Evolutionary conservation across 2,329 filamentous ascomycete genomes (phyloP).

Genomic region (Endocalyx cinctus): DNA sequence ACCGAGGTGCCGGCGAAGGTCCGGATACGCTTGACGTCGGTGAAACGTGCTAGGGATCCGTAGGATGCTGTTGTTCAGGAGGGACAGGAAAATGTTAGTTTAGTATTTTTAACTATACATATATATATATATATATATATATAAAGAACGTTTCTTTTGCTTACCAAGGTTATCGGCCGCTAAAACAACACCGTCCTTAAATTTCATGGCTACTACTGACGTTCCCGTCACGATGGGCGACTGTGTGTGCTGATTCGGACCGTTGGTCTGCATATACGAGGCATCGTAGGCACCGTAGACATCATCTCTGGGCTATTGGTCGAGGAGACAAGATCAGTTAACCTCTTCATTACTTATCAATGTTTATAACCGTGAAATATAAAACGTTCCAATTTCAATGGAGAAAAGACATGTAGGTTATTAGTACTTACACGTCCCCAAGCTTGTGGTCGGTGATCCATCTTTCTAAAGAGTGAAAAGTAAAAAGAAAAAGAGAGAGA

Average conservation of each 20-base stretch:
- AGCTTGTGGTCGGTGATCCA: slow-evolving; percentile 70
- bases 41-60: slow-evolving; percentile 93
- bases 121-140: slow-evolving; percentile 1
- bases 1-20: slow-evolving; percentile 79
- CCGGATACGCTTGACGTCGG: slow-evolving; percentile 91
- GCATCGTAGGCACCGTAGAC: slow-evolving; percentile 91
- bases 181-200: slow-evolving; percentile 92
- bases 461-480: too few species aligned
- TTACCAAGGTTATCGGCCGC: slow-evolving; percentile 93
- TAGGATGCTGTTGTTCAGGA: slow-evolving; percentile 73
- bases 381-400: too few species aligned
- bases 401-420: too few species aligned
- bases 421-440: slow-evolving; percentile 62
- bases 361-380: slow-evolving; percentile 4
- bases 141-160: slow-evolving; percentile 17
- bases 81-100: slow-evolving; percentile 6
- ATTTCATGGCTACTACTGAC: slow-evolving; percentile 92
- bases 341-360: slow-evolving; percentile 4
- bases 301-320: slow-evolving; percentile 82
- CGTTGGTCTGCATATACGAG: slow-evolving; percentile 69
- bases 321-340: slow-evolving; percentile 29
- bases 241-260: slow-evolving; percentile 82
- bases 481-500: too few species aligned
- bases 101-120: background rate
- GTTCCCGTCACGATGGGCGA: slow-evolving; percentile 93